phyloP scores from a whole-genome alignment of 331 rosid genomes.

The Ulmus americana region DNA sequence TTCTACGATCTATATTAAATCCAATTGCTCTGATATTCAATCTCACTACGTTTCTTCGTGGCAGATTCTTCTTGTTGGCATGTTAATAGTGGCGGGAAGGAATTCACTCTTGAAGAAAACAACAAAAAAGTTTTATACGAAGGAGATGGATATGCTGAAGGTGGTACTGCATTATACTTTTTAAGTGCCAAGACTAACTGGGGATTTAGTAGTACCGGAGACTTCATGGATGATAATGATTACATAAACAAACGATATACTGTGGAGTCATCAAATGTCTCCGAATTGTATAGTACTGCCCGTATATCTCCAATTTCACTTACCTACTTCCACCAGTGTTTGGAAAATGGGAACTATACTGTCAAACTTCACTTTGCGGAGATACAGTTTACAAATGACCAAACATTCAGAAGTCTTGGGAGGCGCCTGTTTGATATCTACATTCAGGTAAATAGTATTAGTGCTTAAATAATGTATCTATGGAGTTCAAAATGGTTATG shows the following conservation, averaged over 20 bases:
- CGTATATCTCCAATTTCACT: conserved; percentile 62
- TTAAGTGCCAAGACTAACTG: conserved; percentile 29
- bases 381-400: conserved; percentile 61
- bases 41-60: conserved; percentile 15
- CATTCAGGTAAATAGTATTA: conserved; percentile 55
- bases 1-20: not conserved
- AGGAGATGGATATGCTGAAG: conserved; percentile 60
- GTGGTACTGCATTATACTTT: conserved; percentile 53
- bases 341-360: conserved; percentile 71
- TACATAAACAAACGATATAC: conserved; percentile 50
- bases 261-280: conserved; percentile 34
- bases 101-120: conserved; percentile 35
- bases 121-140: conserved; percentile 28
- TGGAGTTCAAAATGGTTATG: conserved; percentile 21
- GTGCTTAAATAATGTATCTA: conserved; percentile 5
- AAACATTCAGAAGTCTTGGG: conserved; percentile 59
- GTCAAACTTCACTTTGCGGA: conserved; percentile 74
- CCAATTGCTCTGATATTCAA: not conserved
- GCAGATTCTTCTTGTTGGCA: conserved; percentile 74
- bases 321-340: conserved; percentile 73
- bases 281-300: conserved; percentile 56
- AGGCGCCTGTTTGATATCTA: conserved; percentile 71
- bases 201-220: conserved; percentile 96
- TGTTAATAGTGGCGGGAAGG: conserved; percentile 73
- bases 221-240: conserved; percentile 72